phyloP scores from a whole-genome alignment of 768 basidiomycete genomes.

The Mycena venus region DNA sequence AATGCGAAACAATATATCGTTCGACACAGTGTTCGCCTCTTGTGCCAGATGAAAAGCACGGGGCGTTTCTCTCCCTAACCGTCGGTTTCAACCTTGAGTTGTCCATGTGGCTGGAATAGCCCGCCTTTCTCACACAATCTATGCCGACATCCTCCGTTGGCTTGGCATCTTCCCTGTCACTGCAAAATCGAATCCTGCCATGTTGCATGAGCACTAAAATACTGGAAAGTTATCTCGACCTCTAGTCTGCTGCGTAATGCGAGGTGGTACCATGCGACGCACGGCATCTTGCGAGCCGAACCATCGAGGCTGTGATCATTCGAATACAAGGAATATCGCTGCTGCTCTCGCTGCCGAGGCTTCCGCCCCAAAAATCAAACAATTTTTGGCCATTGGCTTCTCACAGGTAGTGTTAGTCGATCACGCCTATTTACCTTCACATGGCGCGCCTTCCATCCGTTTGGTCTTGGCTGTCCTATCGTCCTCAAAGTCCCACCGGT shows the following conservation, averaged over 20 bases:
- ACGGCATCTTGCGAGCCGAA: not conserved
- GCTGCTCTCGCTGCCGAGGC: not conserved
- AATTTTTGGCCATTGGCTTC: not conserved
- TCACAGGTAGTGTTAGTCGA: not conserved
- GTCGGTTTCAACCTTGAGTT: no score
- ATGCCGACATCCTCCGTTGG: not conserved
- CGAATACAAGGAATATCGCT: not conserved
- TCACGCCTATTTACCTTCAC: not conserved
- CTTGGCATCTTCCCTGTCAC: conserved; percentile 3
- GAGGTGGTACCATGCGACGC: not conserved
- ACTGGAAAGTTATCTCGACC: not conserved
- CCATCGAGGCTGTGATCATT: no score
- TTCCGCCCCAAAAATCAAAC: not conserved
- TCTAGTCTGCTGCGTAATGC: not conserved
- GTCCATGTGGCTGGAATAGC: not conserved
- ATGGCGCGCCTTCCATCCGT: not conserved
- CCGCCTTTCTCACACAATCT: conserved; percentile 3
- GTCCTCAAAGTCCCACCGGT: not conserved
- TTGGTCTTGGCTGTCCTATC: not conserved
- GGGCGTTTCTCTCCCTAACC: no score
- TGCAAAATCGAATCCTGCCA: not conserved
- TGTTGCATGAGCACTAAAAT: not conserved
- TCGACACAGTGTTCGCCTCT: no score
- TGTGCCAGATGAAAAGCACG: no score
- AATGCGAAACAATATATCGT: no score